phyloP scores from a whole-genome alignment of 2,329 filamentous ascomycete species.

The Ophiostoma tasmaniense region DNA sequence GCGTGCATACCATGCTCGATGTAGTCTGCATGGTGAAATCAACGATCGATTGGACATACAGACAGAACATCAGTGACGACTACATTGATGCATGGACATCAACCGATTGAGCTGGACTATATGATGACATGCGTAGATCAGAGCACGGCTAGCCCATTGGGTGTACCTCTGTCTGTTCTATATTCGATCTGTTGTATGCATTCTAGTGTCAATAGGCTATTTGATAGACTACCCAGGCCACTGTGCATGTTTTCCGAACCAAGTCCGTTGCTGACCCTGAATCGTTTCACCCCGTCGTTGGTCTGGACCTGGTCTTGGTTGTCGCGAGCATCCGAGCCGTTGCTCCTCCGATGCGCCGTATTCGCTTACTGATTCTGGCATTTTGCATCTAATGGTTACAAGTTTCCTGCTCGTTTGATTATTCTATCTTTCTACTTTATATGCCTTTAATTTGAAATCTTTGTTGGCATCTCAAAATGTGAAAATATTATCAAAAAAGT shows the following conservation, averaged over 20 bases:
- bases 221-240: not conserved
- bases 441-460: not conserved
- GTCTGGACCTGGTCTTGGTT: not conserved
- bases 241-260: not conserved
- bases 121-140: not conserved
- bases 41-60: not conserved
- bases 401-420: too few relatives aligned
- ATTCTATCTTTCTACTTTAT: not conserved
- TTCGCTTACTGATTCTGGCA: too few relatives aligned
- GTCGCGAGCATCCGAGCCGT: not conserved
- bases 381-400: too few relatives aligned
- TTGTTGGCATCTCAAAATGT: not conserved
- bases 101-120: not conserved
- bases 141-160: not conserved
- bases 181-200: not conserved
- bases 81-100: not conserved
- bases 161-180: not conserved
- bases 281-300: not conserved
- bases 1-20: not conserved
- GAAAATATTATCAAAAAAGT: too few relatives aligned
- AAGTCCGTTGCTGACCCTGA: conserved; percentile 4
- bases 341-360: not conserved
- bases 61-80: not conserved
- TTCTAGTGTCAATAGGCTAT: too few relatives aligned
- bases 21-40: not conserved